phyloP scores from a whole-genome alignment of 169 alveolate genomes.

The Theileria orientalis region DNA sequence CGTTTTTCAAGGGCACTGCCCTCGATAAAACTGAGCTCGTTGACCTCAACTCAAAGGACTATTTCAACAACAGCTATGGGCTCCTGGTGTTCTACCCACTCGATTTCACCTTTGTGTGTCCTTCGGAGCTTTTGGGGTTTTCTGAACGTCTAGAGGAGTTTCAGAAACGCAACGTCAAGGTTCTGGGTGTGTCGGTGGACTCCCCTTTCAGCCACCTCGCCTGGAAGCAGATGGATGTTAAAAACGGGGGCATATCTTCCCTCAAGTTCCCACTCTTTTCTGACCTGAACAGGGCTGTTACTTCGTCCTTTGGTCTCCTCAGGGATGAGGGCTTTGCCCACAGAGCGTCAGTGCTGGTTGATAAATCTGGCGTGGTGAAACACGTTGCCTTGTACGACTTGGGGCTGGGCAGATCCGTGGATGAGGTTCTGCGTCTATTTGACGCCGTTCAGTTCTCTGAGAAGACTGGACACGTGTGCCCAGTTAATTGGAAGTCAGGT shows the following conservation, averaged over 20 bases:
- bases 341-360: conserved; percentile 73
- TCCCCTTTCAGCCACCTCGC: conserved; percentile 76
- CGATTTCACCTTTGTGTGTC: conserved; percentile 80
- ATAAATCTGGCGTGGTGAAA: conserved; percentile 70
- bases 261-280: conserved; percentile 76
- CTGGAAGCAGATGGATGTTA: conserved; percentile 73
- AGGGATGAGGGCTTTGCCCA: conserved; percentile 71
- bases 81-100: conserved; percentile 75
- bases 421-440: conserved; percentile 72
- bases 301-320: conserved; percentile 71
- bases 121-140: conserved; percentile 77
- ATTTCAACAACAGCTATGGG: conserved; percentile 68
- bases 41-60: conserved; percentile 63
- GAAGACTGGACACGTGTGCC: conserved; percentile 77
- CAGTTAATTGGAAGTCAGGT: conserved; percentile 80
- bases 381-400: conserved; percentile 72
- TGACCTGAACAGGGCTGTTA: conserved; percentile 65
- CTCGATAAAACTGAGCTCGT: conserved; percentile 58
- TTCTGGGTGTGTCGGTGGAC: conserved; percentile 77
- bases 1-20: conserved; percentile 68
- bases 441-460: conserved; percentile 75
- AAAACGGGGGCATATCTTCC: conserved; percentile 71
- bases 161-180: conserved; percentile 69
- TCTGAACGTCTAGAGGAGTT: conserved; percentile 67
- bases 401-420: conserved; percentile 77